These are phyloP conservation scores for Corchorus olitorius DNA, from an alignment of 345 rosid genomes.

Conservation along the genomic window DNA sequence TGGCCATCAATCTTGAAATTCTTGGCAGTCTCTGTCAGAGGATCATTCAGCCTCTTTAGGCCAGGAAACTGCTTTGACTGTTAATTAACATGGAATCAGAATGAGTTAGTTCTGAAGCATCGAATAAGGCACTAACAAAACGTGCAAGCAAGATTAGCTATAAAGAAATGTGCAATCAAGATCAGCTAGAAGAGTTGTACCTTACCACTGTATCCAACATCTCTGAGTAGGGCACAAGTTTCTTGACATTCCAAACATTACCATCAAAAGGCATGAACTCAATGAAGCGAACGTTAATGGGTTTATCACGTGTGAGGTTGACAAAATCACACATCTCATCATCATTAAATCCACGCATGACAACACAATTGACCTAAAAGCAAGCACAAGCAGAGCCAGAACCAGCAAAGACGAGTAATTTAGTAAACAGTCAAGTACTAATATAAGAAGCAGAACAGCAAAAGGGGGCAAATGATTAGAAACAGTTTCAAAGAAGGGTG, in stretches of 20 bases:
- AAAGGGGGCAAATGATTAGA: not conserved
- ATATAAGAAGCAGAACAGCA: not conserved
- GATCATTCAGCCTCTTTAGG: slow-evolving; percentile 70
- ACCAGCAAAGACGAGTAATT: slow-evolving; percentile 12
- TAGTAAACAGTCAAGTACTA: not conserved
- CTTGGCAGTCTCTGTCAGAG: slow-evolving; percentile 87
- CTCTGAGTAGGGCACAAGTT: slow-evolving; percentile 77
- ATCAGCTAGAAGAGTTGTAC: slow-evolving; percentile 47
- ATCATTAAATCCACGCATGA: slow-evolving; percentile 93
- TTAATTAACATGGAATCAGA: slow-evolving; percentile 19
- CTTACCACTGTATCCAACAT: slow-evolving; percentile 95
- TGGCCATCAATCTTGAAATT: slow-evolving; percentile 87
- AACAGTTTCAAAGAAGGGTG: not conserved
- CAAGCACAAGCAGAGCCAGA: not conserved
- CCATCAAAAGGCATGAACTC: slow-evolving; percentile 99
- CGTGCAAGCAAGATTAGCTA: slow-evolving; percentile 25
- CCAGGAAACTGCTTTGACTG: slow-evolving; percentile 57
- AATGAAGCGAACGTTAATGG: slow-evolving; percentile 88
- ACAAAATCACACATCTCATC: slow-evolving; percentile 97
- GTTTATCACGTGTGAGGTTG: slow-evolving; percentile 72
- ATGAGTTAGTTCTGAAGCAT: slow-evolving; percentile 18
- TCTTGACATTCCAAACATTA: slow-evolving; percentile 93
- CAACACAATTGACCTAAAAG: slow-evolving; percentile 84
- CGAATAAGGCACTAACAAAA: not conserved
- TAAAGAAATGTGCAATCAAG: slow-evolving; percentile 13